Base-by-base conservation (phyloP, 257 asterid genomes). In the Salvia hispanica region DNA sequence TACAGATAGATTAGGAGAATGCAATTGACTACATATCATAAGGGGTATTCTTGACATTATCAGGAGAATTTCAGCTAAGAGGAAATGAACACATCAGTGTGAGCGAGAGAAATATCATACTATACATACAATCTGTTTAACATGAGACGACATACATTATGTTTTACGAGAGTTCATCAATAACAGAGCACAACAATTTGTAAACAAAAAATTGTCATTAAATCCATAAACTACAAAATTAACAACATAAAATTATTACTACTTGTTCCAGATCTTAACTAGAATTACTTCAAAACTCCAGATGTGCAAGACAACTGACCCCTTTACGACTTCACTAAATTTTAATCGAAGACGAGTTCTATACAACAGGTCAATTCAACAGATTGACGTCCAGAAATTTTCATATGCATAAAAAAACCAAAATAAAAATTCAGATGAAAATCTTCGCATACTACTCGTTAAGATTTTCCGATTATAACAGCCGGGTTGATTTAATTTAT, bases 401-500 rank as follows among this genome's bases (percentile, higher is more conserved):
- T 48, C 47, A 51, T 18, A 64, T 44, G 16, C 57, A 64, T 51
- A 15, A 42, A 57, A 34, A 68, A 46, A 58, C 9, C 9, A 15
- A 33, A 15, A 16, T 7, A 58, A 2, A 7, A 62, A 14, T 61
- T 59, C 64, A 40, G 62, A 71, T 37, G 44, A 72, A 67, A 34
- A n/a, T 37, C 39, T 18, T 12, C 7, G 5, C 48, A 58, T 25
- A 14, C 50, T 11, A 51, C 16, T 52, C 58, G 44, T 2, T 5
- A 69, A 53, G 58, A 37, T 47, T 50, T 13, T 21, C 16, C 25
- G 40, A 62, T 7, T 28, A 40, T 15, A 25, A 60, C 45, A 46
- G 37, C 58, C 56, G 28, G 51, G 64, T 61, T 25, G 57, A 46
- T 10, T 50, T 42, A 71, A 15, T 67, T 51, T 39, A 57, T 33